Base-by-base conservation (phyloP, 2,329 filamentous ascomycete genomes). In the Gliomastix tumulicola region DNA sequence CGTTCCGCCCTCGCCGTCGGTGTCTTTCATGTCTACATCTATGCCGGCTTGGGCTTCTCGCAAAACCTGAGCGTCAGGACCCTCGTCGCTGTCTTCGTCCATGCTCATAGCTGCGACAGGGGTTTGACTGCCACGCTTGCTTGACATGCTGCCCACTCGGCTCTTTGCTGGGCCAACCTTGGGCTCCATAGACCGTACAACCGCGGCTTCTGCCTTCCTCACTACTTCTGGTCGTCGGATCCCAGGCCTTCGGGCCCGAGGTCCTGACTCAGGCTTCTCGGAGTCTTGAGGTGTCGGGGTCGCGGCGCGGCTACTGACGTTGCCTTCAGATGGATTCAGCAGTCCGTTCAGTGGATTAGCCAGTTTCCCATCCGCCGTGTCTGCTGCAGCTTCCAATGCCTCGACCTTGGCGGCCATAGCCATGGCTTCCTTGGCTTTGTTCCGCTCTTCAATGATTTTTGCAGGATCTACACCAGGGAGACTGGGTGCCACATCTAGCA, bases 401-500 rank as follows among this genome's bases (percentile, higher is more conserved):
- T 63, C 59, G 2, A 57, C 46, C 23, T 59, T 53, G 5, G 58
- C 58, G 18, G 66, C 57, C 3, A 55, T 21, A 10, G n/a, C 34
- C 7, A 18, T 28, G 17, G 32, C 63, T 27, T 66, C 67, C 39
- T 61, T 61, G 4, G 56, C 63, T 6, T 57, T 60, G 7, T 62
- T 62, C 34, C 63, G 61, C 43, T 62, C 73, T 47, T 59, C 72
- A 45, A 65, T 66, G 38, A 67, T 58, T 40, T 60, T 55, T 41
- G 67, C 59, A 17, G 72, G 62, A 32, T 70, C 61, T n/a, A 59
- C 54, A 20, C 67, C 66, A 0, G 74, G 72, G 3, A 88, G 60
- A 4, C 66, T 68, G 30, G 74, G 74, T 3, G 78, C 78, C 34
- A 88, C 64, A 21, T 82, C 75, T 15, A 73, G 69, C 53, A 87